Conservation (phyloP, 805 yeast genomes). For the Wickerhamomyces hampshirensis region DNA sequence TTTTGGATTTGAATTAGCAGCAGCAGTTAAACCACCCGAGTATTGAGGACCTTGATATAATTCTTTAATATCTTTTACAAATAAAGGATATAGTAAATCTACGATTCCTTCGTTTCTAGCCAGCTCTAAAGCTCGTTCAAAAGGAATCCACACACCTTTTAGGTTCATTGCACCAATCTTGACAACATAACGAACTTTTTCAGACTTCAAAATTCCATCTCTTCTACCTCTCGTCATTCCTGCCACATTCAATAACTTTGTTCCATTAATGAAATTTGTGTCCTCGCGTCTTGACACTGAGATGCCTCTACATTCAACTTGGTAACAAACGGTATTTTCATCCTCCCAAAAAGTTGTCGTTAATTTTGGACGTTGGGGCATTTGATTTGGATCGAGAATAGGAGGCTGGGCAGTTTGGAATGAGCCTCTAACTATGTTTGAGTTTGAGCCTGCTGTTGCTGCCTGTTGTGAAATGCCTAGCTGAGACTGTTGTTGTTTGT, state of each 20-base stretch:
- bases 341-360: conserved; percentile 78
- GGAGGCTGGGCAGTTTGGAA: conserved; percentile 17
- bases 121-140: conserved; percentile 64
- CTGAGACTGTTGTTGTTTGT: conserved; percentile 6
- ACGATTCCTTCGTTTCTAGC: conserved; percentile 65
- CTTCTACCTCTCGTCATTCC: conserved; percentile 71
- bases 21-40: conserved; percentile 27
- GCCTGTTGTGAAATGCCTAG: not conserved
- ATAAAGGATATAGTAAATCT: conserved; percentile 51
- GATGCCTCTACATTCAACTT: conserved; percentile 65
- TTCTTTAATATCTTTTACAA: conserved; percentile 60
- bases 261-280: conserved; percentile 69
- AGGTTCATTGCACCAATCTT: conserved; percentile 73
- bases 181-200: conserved; percentile 63
- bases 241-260: conserved; percentile 63
- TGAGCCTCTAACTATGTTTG: conserved; percentile 15
- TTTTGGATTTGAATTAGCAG: conserved; percentile 25
- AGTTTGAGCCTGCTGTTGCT: conserved; percentile 8
- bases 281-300: conserved; percentile 66
- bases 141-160: conserved; percentile 75
- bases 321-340: conserved; percentile 66
- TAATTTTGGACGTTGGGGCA: conserved; percentile 48
- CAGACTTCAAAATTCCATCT: conserved; percentile 64
- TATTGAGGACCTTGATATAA: conserved; percentile 27
- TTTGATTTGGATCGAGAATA: conserved; percentile 22